Evolutionary conservation across 2,329 filamentous ascomycete species (phyloP), one percentile per base, ranked within the genome.

Genomic region (Penicillium sp.): DNA sequence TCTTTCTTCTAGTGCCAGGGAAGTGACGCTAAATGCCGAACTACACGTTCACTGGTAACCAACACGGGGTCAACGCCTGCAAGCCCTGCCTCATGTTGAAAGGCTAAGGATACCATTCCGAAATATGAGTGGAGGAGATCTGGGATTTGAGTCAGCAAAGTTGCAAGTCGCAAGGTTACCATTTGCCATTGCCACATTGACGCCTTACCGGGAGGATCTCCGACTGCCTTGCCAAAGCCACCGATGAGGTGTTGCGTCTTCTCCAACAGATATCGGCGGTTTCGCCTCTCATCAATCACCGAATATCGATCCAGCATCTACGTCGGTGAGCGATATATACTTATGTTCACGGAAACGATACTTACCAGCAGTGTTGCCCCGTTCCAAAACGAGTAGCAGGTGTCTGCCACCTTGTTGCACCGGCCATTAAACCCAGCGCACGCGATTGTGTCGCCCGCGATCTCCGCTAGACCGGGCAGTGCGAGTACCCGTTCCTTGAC

Each of bases 311-410:
- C 78, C 10, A 89, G 75, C 62, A 88, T 83, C 77, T 86, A 56
- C 49, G 6, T 21, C 46, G 28, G 31, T 56, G 28, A 64, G 42
- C 58, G 24, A 23, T 13, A 6, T 23, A 7, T 31, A 15, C 9
- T 26, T 26, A 7, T 23, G 23, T 26, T 39, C 23, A 42, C 23
- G 5, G 7, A 5, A 7, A 34, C 13, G 15, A 15, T 38, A 45
- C 69, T 63, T 71, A 80, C 78, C 53, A 71, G 68, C 46, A 82
- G 69, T 46, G 90, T 84, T 2, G 84, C 90, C 4, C 81, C 81
- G 0, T 89, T 90, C 94, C 94, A 99, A 79, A 93, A 99, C 21
- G 85, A 87, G 71, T 99, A 99, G 74, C 94, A 99, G 0, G 94
- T 97, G 73, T 99, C 94, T 9, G 89, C 88, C 44, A 86, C 81